Base-by-base conservation (phyloP, 345 rosid species). In the Excoecaria cochinchinensis region DNA sequence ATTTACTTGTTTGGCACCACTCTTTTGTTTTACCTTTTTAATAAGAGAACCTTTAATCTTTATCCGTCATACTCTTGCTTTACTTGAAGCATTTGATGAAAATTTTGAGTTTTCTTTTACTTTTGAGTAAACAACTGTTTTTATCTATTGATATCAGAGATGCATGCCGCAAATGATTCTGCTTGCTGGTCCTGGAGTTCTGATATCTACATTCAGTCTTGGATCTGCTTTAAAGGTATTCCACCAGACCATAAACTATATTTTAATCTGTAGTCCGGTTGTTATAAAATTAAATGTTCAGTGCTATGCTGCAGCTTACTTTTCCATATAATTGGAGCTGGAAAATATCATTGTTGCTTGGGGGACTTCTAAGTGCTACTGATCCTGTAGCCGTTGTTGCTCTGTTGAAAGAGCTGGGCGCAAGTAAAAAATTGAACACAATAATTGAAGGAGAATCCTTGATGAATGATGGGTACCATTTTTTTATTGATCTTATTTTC, bases 311-410 rank as follows among this genome's bases (percentile, higher is more conserved):
- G 84, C 92, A 95, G 99, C 75, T 95, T 44, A 81, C 82, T 68
- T 93, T 95, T 81, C 99, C 99, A 47, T 95, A 91, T 71, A 70
- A 85, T 12, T 95, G 99, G 99, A 90, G 84, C 74, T 95, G 98
- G 99, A 93, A 83, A 87, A 89, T 89, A 31, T 90, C 98, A 25
- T 83, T 95, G 89, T 84, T 93, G 85, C 95, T 95, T 66, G 99
- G 98, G 67, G 99, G 99, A 78, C 98, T 93, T 78, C 76, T 93
- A 75, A 91, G 98, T 90, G 98, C 98, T 68, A 93, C 99, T 10
- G 99, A 95, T 86, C 99, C 98, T 69, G 99, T 93, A 48, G 98
- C 99, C 77, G 99, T 95, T 73, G 98, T 95, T 78, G 97, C 98
- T 81, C 80, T 95, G 74, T 78, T 95, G 72, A 95, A 89, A 79